Base-by-base conservation (phyloP, 805 yeast species). In the Suhomyces kilbournensis region DNA sequence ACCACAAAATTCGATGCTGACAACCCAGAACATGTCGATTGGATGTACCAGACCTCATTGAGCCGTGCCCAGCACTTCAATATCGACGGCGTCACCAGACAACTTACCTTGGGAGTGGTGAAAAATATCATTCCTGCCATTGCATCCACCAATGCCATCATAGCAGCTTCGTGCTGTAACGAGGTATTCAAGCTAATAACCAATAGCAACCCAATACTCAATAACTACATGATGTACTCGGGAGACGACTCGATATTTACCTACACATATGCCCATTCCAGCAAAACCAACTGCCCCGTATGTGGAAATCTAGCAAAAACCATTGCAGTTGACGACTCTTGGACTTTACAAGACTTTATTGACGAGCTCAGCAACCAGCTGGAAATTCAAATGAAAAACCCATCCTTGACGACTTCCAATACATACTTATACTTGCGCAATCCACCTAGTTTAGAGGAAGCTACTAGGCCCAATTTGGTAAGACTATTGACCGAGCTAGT, bases 71-170 rank as follows among this genome's bases (percentile, higher is more conserved):
- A 65, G 0, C 67, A 76, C 32, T 90, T 84, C 64, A 78, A 80
- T 1, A 93, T 93, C 45, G 76, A 74, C n/a, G 92, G 93, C 0
- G 89, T 93, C 9, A 87, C 93, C 0, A 78, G 81, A 53, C 71
- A 78, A 47, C 78, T 88, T 39, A 84, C 94, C 0, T 76, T 89
- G 49, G 98, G 98, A 0, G 96, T 93, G 32, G 89, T 90, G 49
- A 93, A 93, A 66, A 86, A 86, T 61, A 92, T 93, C 54, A 87
- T 93, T 8, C 99, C 99, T 0, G 92, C 97, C 1, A 88, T 92
- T 50, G 97, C 97, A 1, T 86, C 96, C 1, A 92, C 97, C 0
- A 93, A 94, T 66, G 96, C 98, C 2, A 79, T 93, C 20, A 82
- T 93, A 30, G 97, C 97, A 0, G 96, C 94, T 0, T 78, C 90